Conservation (phyloP, 805 yeast species). For the Spathaspora gorwiae region DNA sequence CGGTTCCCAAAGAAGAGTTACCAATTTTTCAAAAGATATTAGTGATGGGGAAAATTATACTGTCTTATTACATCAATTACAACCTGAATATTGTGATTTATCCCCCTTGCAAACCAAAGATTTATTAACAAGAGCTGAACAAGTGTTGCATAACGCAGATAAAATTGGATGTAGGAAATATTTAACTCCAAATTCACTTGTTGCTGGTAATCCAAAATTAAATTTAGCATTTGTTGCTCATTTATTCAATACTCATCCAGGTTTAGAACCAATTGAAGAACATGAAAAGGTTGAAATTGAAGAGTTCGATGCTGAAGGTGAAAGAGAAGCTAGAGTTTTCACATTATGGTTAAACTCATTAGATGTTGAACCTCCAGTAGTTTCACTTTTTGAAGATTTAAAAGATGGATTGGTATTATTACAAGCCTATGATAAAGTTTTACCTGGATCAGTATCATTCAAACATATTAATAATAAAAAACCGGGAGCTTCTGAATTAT, state of each 20-base stretch:
- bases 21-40: slow-evolving; percentile 83
- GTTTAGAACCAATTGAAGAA: slow-evolving; percentile 92
- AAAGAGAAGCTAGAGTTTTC: slow-evolving; percentile 97
- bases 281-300: slow-evolving; percentile 89
- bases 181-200: slow-evolving; percentile 87
- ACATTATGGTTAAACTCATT: slow-evolving; percentile 95
- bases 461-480: slow-evolving; percentile 83
- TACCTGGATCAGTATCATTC: slow-evolving; percentile 84
- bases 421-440: slow-evolving; percentile 92
- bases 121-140: slow-evolving; percentile 77
- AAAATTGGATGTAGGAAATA: slow-evolving; percentile 89
- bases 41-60: slow-evolving; percentile 96
- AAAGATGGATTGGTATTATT: slow-evolving; percentile 86
- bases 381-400: slow-evolving; percentile 85
- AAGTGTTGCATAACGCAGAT: slow-evolving; percentile 82
- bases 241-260: slow-evolving; percentile 93
- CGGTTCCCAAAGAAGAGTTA: slow-evolving; percentile 78
- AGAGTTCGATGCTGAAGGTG: slow-evolving; percentile 98
- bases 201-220: slow-evolving; percentile 93
- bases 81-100: slow-evolving; percentile 75
- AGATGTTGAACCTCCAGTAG: slow-evolving; percentile 94
- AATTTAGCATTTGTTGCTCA: slow-evolving; percentile 97
- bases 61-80: slow-evolving; percentile 79
- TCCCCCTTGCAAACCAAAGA: slow-evolving; percentile 79
- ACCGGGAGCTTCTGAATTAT: slow-evolving; percentile 65